These are phyloP conservation scores for Logfia minima DNA, from an alignment of 129 eudicot species.

Conservation along the genomic window DNA sequence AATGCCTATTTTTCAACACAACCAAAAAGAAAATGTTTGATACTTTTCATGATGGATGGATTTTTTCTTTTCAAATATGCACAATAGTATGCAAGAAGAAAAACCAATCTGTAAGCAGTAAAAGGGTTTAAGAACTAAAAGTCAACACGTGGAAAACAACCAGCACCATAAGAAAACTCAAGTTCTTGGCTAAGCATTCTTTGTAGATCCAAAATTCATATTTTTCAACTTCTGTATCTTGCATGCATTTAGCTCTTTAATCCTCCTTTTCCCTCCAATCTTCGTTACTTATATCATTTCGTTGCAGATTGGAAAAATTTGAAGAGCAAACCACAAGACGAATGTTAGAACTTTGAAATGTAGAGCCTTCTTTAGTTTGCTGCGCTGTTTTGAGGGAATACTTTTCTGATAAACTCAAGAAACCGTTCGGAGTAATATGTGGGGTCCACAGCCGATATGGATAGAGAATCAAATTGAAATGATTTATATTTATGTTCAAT, in stretches of 20 bases:
- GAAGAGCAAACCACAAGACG: neutral
- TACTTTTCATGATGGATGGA: neutral
- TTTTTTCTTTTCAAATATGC: neutral
- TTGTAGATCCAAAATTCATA: slow-evolving; percentile 9
- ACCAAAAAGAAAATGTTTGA: neutral
- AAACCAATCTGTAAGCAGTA: neutral
- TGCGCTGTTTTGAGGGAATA: slow-evolving; percentile 57
- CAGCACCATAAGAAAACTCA: neutral
- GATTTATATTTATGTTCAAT: slow-evolving; percentile 87
- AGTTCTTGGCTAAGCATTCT: neutral
- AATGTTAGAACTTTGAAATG: neutral
- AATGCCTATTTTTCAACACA: neutral
- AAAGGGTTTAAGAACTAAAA: slow-evolving; percentile 2
- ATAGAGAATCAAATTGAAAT: slow-evolving; percentile 70
- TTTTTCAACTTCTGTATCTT: slow-evolving; percentile 8
- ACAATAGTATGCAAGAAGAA: neutral
- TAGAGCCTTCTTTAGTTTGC: slow-evolving; percentile 28
- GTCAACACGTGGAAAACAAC: neutral
- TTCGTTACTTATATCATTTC: neutral
- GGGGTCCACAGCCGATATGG: slow-evolving; percentile 87
- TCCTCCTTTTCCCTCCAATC: neutral
- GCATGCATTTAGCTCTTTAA: neutral
- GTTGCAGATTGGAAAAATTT: neutral
- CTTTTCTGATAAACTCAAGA: slow-evolving; percentile 72
- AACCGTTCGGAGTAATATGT: slow-evolving; percentile 75